Percentiles rank a stretch among this genome's conserved stretches.
Conservation (phyloP, 129 eudicot species). For the Sambucus nigra region DNA sequence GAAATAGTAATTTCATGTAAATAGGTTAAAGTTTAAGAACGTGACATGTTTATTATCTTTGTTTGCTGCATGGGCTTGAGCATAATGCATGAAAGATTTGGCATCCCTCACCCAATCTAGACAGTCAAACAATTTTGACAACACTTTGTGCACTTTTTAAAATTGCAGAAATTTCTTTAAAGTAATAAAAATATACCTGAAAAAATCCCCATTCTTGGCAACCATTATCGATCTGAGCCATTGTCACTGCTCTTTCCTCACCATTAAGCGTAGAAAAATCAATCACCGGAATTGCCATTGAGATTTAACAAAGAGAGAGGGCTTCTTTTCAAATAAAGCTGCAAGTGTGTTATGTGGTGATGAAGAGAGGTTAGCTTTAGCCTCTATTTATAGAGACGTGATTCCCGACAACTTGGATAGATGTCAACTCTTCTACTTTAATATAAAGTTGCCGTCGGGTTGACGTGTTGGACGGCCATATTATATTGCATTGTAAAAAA, state of each 20-base stretch:
- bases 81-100: not conserved
- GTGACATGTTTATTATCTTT: not conserved
- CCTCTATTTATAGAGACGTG: constrained; percentile 9
- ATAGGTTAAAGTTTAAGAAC: not conserved
- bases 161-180: not conserved
- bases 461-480: constrained; percentile 8
- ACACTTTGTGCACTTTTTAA: not conserved
- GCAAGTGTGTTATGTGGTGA: constrained; percentile 1
- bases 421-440: constrained; percentile 7
- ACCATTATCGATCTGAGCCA: constrained; percentile 46
- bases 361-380: not conserved
- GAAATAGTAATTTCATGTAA: not conserved
- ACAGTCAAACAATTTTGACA: not conserved
- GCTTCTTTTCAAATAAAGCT: not conserved
- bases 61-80: not conserved
- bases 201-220: constrained; percentile 86
- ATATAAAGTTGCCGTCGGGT: constrained; percentile 4
- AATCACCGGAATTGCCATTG: constrained; percentile 69
- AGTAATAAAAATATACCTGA: constrained; percentile 33
- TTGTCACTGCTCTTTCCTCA: constrained; percentile 43
- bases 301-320: constrained; percentile 1
- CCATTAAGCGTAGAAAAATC: constrained; percentile 64
- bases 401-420: constrained; percentile 1
- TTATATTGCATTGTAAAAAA: constrained; percentile 5
- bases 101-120: not conserved